A percentile compares a stretch with the other conserved stretches of the same genome.
Evolutionary conservation across 768 basidiomycete genomes (phyloP).

Genomic region (Russula vinacea): DNA sequence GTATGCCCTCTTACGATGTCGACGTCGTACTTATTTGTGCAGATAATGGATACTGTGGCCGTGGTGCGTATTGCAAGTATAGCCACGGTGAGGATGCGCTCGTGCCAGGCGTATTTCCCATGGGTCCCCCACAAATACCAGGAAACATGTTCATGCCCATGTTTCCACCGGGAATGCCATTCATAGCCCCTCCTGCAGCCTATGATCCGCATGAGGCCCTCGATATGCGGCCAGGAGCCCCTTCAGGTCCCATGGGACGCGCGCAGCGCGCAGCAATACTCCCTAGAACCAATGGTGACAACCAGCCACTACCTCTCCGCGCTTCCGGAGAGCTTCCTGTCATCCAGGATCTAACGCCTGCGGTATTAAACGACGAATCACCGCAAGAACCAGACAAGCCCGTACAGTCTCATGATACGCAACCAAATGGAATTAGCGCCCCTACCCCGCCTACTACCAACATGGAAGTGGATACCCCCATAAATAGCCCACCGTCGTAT

Average conservation of each 20-base stretch:
- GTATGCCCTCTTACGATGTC: conserved; percentile 36
- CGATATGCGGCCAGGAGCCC: conserved; percentile 64
- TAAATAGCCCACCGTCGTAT: conserved; percentile 36
- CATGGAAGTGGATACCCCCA: conserved; percentile 35
- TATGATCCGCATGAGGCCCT: conserved; percentile 78
- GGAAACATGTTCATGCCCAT: conserved; percentile 64
- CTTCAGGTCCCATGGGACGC: conserved; percentile 35
- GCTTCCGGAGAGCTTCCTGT: conserved; percentile 74
- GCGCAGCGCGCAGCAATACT: conserved; percentile 57
- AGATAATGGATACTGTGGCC: conserved; percentile 91
- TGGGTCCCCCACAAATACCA: conserved; percentile 44
- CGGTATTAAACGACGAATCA: conserved; percentile 35
- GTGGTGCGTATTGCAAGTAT: conserved; percentile 86
- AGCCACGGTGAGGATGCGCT: conserved; percentile 90
- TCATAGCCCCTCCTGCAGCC: conserved; percentile 47
- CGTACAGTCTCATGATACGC: neutral
- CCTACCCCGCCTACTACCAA: conserved; percentile 17
- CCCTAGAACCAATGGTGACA: conserved; percentile 50
- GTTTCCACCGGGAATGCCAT: conserved; percentile 59
- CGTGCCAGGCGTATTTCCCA: conserved; percentile 64
- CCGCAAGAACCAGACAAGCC: conserved; percentile 16
- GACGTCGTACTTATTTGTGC: conserved; percentile 21
- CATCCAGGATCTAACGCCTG: conserved; percentile 78
- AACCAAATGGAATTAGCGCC: conserved; percentile 7
- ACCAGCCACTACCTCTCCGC: conserved; percentile 38